Evolutionary conservation across 1,139 yeast genomes (phyloP).

Genomic region (Pichiaceae sp.): DNA sequence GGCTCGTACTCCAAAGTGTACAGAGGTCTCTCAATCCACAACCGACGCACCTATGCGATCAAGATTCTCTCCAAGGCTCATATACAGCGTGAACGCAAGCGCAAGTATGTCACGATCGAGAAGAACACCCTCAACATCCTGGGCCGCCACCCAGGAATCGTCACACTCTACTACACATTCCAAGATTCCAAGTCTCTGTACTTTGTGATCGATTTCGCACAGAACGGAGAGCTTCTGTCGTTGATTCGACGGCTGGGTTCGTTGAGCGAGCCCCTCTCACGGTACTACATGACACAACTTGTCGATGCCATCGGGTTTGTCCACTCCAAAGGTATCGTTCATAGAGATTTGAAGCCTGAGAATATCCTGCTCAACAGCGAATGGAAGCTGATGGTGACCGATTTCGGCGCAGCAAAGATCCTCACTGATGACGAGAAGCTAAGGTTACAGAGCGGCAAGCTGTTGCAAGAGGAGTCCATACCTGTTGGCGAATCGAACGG

Average conservation of each 20-base stretch:
- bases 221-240: conserved; percentile 83
- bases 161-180: conserved; percentile 83
- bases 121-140: conserved; percentile 83
- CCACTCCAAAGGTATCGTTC: conserved; percentile 73
- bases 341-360: conserved; percentile 74
- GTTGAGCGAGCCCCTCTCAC: conserved; percentile 67
- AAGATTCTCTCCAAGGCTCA: conserved; percentile 89
- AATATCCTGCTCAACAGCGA: conserved; percentile 60
- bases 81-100: conserved; percentile 89
- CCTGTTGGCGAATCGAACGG: conserved; percentile 33
- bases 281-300: conserved; percentile 60
- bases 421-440: conserved; percentile 32
- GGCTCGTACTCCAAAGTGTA: conserved; percentile 95
- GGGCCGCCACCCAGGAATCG: conserved; percentile 82
- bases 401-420: conserved; percentile 72
- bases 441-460: conserved; percentile 1
- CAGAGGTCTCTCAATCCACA: conserved; percentile 71
- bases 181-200: conserved; percentile 85
- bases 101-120: conserved; percentile 93
- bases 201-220: conserved; percentile 88
- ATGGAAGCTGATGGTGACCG: conserved; percentile 64
- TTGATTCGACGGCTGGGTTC: conserved; percentile 73
- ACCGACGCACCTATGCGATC: conserved; percentile 74
- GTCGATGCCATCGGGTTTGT: conserved; percentile 59
- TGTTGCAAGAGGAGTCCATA: neutral